Base-by-base conservation (phyloP, 2,329 filamentous ascomycete species). In the Colletotrichum karsti region DNA sequence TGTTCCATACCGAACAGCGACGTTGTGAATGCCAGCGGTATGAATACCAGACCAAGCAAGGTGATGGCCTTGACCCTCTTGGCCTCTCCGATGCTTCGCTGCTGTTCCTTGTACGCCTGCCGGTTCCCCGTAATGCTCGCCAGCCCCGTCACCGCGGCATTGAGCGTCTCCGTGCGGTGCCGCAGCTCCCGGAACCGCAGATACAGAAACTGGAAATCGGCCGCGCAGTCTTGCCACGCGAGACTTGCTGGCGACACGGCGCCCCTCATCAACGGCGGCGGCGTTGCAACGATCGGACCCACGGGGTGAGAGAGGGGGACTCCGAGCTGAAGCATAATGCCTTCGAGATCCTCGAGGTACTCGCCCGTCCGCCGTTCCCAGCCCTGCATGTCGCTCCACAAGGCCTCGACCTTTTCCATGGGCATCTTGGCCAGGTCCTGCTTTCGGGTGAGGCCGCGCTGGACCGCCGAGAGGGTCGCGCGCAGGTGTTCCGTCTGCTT, bases 351-450 rank as follows among this genome's bases (percentile, higher is more conserved):
- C 37, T 74, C 72, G 44, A 69, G 65, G 58, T 74, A 74, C 54
- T 74, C 72, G 22, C 70, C 73, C 63, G 71, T 72, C 20, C 74
- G 71, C 20, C 74, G 69, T 58, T 74, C 71, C 70, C 71, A 73
- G 5, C 72, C 71, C 56, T 75, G 74, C 42, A 69, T 69, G 50
- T 75, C 74, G 59, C 72, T 73, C 73, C 73, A 75, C 26, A 73
- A 65, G 18, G 71, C 72, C 71, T 75, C 74, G 4, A 73, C 72
- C 37, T 69, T 69, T 35, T 41, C 53, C 66, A 67, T 69, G 2
- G 62, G 66, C 68, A 72, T 69, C 20, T 63, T 64, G 0, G 72
- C 68, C 9, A 74, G 67, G 56, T 75, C 73, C 48, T 71, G 70
- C 61, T 72, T 73, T 57, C 74, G 72, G 44, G 66, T 71, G n/a